Percentiles rank a stretch among this genome's conserved stretches.
Evolutionary conservation across 2,329 filamentous ascomycete genomes (phyloP).

Genomic region (Pestalotiopsis sp.): DNA sequence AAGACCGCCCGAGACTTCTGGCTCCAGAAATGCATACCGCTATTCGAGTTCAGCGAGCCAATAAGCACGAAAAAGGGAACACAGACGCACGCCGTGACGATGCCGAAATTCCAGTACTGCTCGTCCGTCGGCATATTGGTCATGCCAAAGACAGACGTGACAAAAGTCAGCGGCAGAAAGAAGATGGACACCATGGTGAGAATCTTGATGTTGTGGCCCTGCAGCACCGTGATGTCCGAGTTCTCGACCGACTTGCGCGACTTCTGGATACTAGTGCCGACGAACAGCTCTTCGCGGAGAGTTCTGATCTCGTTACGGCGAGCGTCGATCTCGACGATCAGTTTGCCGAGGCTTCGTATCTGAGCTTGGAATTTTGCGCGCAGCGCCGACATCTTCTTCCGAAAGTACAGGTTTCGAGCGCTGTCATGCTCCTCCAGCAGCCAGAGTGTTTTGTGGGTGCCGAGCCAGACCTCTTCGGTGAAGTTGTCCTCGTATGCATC

Average conservation of each 20-base stretch:
- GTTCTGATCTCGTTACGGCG: conserved; percentile 1
- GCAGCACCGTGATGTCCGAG: conserved; percentile 2
- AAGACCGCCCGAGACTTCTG: neutral
- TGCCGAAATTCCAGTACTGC: conserved; percentile 3
- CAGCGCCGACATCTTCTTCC: neutral
- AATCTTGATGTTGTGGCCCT: conserved; percentile 9
- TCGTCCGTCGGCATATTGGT: neutral
- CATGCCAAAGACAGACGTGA: conserved; percentile 4
- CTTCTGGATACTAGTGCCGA: neutral
- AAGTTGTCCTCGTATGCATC: neutral
- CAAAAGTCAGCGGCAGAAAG: conserved; percentile 6
- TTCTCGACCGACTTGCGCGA: neutral
- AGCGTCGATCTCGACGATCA: neutral
- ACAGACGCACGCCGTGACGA: neutral
- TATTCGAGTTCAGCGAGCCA: neutral
- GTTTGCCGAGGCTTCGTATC: neutral
- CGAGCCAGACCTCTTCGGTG: conserved; percentile 6
- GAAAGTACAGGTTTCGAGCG: neutral
- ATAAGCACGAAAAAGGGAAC: conserved; percentile 1
- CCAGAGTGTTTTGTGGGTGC: neutral
- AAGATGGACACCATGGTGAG: neutral
- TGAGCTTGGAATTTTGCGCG: neutral
- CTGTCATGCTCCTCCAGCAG: neutral
- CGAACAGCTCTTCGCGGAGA: neutral
- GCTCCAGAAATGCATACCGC: conserved; percentile 4